Conservation (phyloP, 2,329 filamentous ascomycete species). For the Alternaria ventricosa region DNA sequence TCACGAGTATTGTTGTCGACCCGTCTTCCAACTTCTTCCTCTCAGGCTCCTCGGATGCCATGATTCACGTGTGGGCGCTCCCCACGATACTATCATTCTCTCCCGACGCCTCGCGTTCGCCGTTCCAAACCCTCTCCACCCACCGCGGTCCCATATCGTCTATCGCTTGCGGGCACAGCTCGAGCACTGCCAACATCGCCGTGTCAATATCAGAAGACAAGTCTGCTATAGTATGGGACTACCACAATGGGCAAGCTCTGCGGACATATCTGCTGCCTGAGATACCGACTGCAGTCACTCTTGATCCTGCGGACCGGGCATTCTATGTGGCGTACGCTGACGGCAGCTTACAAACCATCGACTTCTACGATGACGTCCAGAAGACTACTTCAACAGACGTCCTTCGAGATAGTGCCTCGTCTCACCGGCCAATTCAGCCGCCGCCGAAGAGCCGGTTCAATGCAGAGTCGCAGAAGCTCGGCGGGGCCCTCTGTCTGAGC, state of each 20-base stretch:
- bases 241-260: slow-evolving; percentile 75
- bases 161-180: slow-evolving; percentile 68
- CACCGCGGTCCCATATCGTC: slow-evolving; percentile 76
- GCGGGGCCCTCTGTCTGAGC: slow-evolving; percentile 70
- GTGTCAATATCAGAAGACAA: slow-evolving; percentile 86
- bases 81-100: slow-evolving; percentile 72
- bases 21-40: slow-evolving; percentile 75
- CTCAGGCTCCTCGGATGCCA: slow-evolving; percentile 84
- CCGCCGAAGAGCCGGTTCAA: slow-evolving; percentile 49
- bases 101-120: slow-evolving; percentile 63
- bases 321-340: slow-evolving; percentile 83
- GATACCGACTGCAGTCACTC: slow-evolving; percentile 72
- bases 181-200: slow-evolving; percentile 78
- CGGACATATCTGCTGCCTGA: slow-evolving; percentile 81
- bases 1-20: slow-evolving; percentile 76
- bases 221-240: slow-evolving; percentile 93
- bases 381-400: slow-evolving; percentile 47
- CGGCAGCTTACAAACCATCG: slow-evolving; percentile 78
- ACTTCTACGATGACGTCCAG: slow-evolving; percentile 67
- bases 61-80: slow-evolving; percentile 90
- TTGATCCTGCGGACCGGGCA: slow-evolving; percentile 85
- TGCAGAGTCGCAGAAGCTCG: slow-evolving; percentile 67
- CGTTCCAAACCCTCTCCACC: slow-evolving; percentile 77
- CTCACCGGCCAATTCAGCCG: slow-evolving; percentile 58
- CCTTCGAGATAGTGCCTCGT: slow-evolving; percentile 62